Evolutionary conservation across 1,284 basidiomycete species (phyloP), one percentile per base, ranked within the genome.

Genomic region (Trametes polyzona): DNA sequence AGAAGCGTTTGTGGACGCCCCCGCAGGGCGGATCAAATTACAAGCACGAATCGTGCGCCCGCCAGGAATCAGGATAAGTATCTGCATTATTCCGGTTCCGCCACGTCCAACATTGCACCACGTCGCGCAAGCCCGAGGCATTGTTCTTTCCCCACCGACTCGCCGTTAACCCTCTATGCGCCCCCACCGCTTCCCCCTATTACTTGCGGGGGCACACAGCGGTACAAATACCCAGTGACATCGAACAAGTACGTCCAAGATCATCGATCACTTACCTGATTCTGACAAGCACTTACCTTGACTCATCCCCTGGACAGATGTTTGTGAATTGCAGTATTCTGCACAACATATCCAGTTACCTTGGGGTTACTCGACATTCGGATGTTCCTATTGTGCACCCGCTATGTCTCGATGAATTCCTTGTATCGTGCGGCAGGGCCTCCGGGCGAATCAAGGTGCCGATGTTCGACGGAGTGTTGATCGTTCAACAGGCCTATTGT

Each of bases 11-110:
- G 57, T 54, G 54, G 53, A 47, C 39, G 37, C 40, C 41, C 47
- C 54, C 57, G 51, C 54, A 48, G 14, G 41, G 47, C 50, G 56
- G 56, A 58, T 58, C 56, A 58, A 53, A 36, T 53, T 33, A 29
- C 39, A 47, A 32, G 43, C 5, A 32, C 19, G 11, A 32, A 43
- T 29, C 23, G 17, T 23, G 29, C 29, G 17, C 27, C 36, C 52
- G 46, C 53, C n/a, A n/a, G n/a, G n/a, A n/a, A 21, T 36, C 27
- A 42, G 24, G 24, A 33, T 32, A 42, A 42, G 41, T 30, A 14
- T 16, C 4, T 47, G 37, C 53, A 55, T 55, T 55, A 40, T 55
- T 48, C 39, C 53, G n/a, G 53, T 29, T 42, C 39, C 23, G 37
- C 29, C 47, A 29, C 26, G 37, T 26, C 33, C 33, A n/a, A 12